Evolutionary conservation across 805 yeast species (phyloP), one percentile per base, ranked within the genome.

Genomic region (Isabelozyma pseudorhagii): DNA sequence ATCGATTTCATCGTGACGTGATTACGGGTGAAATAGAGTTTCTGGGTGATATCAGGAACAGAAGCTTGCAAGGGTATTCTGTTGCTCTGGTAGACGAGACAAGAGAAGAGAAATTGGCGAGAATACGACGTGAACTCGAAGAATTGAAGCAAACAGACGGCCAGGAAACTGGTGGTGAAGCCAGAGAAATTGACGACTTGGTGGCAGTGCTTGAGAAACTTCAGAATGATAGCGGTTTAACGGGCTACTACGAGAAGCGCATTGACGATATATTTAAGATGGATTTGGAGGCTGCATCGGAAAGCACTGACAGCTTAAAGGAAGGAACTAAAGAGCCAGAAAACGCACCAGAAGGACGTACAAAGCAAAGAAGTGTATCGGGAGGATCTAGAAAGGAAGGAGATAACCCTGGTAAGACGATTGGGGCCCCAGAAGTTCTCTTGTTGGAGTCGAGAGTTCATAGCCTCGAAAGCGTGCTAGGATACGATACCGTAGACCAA

Each of bases 91-190:
- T 61, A 10, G 61, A 57, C 25, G 81, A 78, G 52, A 69, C 78
- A 0, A 54, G 56, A 17, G 71, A 60, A 34, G 76, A 74, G 58
- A 69, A 64, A 50, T 46, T 78, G 36, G 63, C 63, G 7, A 52
- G 81, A 41, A 68, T 77, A 28, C 54, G 63, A 5, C 55, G 61
- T 10, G 82, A 78, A 49, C 50, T 78, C 40, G 62, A 62, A n/a
- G 78, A 73, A 48, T 34, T 31, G 39, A 21, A 41, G 7, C 51
- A 41, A 4, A 38, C 31, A 10, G 25, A 36, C 3, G 25, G 25
- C 9, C 18, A 2, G 29, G 42, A 8, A 31, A 31, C 10, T 2
- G 36, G 10, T 10, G 10, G n/a, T 31, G 46, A 46, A 18, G 41
- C 31, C n/a, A 27, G 29, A 3, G 28, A 41, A n/a, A 36, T 44